Evolutionary conservation across 768 basidiomycete genomes (phyloP).

Genomic region (Sporobolomyces roseus): DNA sequence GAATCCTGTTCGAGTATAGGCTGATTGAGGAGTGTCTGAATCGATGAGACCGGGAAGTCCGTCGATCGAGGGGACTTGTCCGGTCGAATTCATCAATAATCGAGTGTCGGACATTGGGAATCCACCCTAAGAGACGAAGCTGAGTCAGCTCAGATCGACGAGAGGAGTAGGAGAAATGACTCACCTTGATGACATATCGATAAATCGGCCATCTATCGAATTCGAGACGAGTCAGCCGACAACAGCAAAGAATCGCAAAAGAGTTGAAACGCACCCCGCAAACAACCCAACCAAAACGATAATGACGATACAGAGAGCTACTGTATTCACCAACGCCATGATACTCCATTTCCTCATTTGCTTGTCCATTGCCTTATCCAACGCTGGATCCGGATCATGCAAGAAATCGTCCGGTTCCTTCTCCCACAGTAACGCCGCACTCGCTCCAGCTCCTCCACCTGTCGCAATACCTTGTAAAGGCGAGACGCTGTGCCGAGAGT

Average conservation of each 20-base stretch:
- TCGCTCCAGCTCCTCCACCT: conserved; percentile 14
- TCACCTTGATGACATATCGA: conserved; percentile 12
- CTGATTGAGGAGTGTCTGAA: conserved; percentile 60
- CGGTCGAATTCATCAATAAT: conserved; percentile 63
- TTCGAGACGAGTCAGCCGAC: too few relatives aligned
- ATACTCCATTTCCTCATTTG: conserved; percentile 70
- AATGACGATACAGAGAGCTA: conserved; percentile 67
- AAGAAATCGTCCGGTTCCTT: conserved; percentile 44
- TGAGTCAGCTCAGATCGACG: neutral
- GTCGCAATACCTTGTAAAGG: conserved; percentile 23
- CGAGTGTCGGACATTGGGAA: conserved; percentile 53
- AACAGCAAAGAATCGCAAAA: too few relatives aligned
- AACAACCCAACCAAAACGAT: conserved; percentile 73
- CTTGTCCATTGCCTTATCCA: conserved; percentile 50
- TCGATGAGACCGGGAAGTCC: conserved; percentile 71
- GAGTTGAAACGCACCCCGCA: conserved; percentile 65
- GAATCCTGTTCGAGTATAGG: conserved; percentile 51
- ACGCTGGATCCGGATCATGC: conserved; percentile 49
- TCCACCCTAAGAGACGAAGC: conserved; percentile 57
- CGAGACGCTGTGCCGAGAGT: conserved; percentile 27
- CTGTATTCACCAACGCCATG: conserved; percentile 75
- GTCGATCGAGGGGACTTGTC: conserved; percentile 76
- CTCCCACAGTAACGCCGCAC: conserved; percentile 40
- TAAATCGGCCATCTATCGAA: conserved; percentile 75
- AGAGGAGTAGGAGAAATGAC: neutral